phyloP scores from a whole-genome alignment of 169 alveolate species.

The Miamiensis avidus region DNA sequence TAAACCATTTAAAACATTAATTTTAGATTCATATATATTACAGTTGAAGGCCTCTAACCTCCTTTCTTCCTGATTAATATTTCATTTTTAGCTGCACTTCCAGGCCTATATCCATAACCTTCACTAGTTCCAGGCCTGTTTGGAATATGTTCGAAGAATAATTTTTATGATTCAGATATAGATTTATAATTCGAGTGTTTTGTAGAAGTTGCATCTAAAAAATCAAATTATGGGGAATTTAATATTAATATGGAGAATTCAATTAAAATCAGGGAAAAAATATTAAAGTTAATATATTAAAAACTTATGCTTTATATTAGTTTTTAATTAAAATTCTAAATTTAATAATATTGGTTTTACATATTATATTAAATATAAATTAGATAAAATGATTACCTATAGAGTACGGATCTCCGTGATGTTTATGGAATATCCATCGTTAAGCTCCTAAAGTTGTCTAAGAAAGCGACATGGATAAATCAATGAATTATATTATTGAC shows the following conservation, averaged over 20 bases:
- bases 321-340: background rate
- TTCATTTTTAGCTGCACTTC: background rate
- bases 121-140: background rate
- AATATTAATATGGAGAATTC: too few species aligned
- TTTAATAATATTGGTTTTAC: too few species aligned
- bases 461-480: background rate
- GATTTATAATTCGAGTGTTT: background rate
- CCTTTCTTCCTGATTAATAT: background rate
- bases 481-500: too few species aligned
- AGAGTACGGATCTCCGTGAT: background rate
- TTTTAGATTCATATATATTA: too few species aligned
- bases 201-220: too few species aligned
- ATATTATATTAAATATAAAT: too few species aligned
- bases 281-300: too few species aligned
- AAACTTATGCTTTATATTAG: background rate
- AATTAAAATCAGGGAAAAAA: too few species aligned
- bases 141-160: background rate
- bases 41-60: background rate
- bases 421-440: background rate
- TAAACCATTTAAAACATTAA: background rate
- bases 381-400: background rate
- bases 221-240: too few species aligned
- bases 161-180: background rate
- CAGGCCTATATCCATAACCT: background rate
- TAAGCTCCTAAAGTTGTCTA: background rate